Base-by-base conservation (phyloP, 306 rosid species). In the Cucurbita maxima region DNA sequence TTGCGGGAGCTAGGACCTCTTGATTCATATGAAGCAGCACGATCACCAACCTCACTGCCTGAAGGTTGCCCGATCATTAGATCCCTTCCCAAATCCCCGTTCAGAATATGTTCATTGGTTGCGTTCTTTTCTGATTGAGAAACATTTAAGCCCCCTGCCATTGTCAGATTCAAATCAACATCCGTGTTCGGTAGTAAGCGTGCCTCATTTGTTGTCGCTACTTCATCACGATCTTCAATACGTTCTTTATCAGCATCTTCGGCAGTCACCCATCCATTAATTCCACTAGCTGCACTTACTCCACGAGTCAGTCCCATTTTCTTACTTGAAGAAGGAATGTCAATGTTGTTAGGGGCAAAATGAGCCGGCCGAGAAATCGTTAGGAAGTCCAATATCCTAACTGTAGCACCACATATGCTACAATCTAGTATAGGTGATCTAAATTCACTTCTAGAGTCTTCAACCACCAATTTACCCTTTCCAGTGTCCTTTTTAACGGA, bases 271-370 rank as follows among this genome's bases (percentile, higher is more conserved):
- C 99, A 91, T 78, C 99, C 99, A 82, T 84, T 89, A 75, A 95
- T 95, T 72, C 99, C 99, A 80, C 99, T 95, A 22, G 99, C 99
- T 75, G 99, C 99, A 84, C 97, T 95, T 68, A 73, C 96, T 60
- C 99, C 99, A n/a, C 97, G 99, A 47, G 93, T 95, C 81, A 95
- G 81, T 62, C 96, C 97, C 92, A 95, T 75, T 83, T 91, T 95
- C 84, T 88, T 95, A 83, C 92, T 88, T 40, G 89, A 77, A 78
- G 89, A 96, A 58, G 96, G 96, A 82, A 89, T 85, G 76, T 85
- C 96, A 66, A 87, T 83, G 78, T 78, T 85, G 81, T 87, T 95
- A 5, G 96, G 82, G 47, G 88, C 73, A 81, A 89, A 82, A 50
- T 87, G 93, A 48, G 91, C 81, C 74, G 99, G 97, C 71, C 96